phyloP scores from a whole-genome alignment of 208 protist species.

The Trypanosoma theileri region DNA sequence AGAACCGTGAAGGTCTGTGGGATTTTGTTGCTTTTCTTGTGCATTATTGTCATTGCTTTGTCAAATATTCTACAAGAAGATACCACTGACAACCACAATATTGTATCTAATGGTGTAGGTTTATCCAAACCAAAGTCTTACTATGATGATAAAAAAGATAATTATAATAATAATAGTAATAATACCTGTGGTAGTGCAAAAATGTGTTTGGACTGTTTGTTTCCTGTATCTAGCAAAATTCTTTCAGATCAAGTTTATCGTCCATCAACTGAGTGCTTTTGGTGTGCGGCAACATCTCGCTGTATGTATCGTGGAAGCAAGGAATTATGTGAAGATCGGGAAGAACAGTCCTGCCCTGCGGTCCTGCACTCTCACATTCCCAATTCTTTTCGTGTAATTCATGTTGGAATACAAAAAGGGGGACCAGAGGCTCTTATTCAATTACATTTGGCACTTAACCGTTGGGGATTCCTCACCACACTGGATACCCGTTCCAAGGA shows the following conservation, averaged over 20 bases:
- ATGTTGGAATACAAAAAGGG: slow-evolving; percentile 31
- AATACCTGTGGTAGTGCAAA: slow-evolving; percentile 2
- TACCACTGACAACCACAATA: too few relatives aligned
- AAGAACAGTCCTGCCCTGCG: slow-evolving; percentile 20
- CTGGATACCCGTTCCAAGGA: slow-evolving; percentile 27
- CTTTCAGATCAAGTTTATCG: not conserved
- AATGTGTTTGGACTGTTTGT: slow-evolving; percentile 23
- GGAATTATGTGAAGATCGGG: slow-evolving; percentile 13
- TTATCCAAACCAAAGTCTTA: too few relatives aligned
- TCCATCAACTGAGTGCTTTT: slow-evolving; percentile 16
- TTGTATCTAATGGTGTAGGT: too few relatives aligned
- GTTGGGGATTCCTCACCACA: slow-evolving; percentile 30
- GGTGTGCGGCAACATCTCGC: slow-evolving; percentile 10
- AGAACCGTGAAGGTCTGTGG: not conserved
- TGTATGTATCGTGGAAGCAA: slow-evolving; percentile 3
- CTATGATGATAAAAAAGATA: too few relatives aligned
- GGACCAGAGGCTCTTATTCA: slow-evolving; percentile 37
- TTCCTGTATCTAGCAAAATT: not conserved
- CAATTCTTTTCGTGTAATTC: slow-evolving; percentile 21
- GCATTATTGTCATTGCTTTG: not conserved
- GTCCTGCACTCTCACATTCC: slow-evolving; percentile 26
- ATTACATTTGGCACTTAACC: slow-evolving; percentile 23
- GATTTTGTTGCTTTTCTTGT: not conserved
- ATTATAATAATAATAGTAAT: not conserved
- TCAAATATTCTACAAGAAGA: not conserved